Conservation (phyloP, 495 filamentous ascomycete genomes). For the Penicillium odoratum region DNA sequence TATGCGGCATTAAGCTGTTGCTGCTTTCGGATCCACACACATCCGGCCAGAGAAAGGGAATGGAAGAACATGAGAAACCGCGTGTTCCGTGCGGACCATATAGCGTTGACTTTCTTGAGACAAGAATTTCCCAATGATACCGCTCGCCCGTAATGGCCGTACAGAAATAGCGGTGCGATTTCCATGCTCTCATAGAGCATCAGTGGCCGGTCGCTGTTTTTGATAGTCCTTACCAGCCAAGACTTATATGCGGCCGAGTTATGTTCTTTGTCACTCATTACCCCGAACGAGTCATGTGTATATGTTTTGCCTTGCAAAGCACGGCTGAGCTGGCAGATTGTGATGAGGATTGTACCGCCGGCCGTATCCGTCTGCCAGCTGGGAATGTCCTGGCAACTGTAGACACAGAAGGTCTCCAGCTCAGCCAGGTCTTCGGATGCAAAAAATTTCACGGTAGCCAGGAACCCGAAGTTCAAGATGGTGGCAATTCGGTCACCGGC, state of each 20-base stretch:
- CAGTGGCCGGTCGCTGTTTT: conserved; percentile 55
- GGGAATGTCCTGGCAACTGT: conserved; percentile 70
- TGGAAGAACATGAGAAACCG: conserved; percentile 63
- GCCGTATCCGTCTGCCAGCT: conserved; percentile 70
- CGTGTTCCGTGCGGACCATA: conserved; percentile 71
- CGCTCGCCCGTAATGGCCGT: conserved; percentile 67
- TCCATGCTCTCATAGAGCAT: conserved; percentile 68
- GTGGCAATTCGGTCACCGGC: conserved; percentile 55
- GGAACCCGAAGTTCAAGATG: conserved; percentile 66
- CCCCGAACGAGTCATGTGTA: conserved; percentile 45
- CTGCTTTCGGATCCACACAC: conserved; percentile 7
- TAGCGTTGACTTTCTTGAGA: conserved; percentile 50
- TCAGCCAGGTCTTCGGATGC: conserved; percentile 49
- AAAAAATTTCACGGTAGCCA: conserved; percentile 66
- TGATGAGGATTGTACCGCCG: conserved; percentile 68
- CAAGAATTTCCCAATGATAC: conserved; percentile 62
- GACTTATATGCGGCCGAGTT: conserved; percentile 59
- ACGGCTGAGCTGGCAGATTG: conserved; percentile 63
- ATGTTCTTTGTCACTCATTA: conserved; percentile 69
- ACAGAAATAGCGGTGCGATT: conserved; percentile 68
- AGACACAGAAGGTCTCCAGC: conserved; percentile 60
- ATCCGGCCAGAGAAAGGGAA: conserved; percentile 52
- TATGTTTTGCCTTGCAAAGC: conserved; percentile 80
- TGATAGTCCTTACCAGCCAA: conserved; percentile 43
- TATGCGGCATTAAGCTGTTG: conserved; percentile 1